phyloP scores from a whole-genome alignment of 768 basidiomycete genomes.

The Boletus sp. region DNA sequence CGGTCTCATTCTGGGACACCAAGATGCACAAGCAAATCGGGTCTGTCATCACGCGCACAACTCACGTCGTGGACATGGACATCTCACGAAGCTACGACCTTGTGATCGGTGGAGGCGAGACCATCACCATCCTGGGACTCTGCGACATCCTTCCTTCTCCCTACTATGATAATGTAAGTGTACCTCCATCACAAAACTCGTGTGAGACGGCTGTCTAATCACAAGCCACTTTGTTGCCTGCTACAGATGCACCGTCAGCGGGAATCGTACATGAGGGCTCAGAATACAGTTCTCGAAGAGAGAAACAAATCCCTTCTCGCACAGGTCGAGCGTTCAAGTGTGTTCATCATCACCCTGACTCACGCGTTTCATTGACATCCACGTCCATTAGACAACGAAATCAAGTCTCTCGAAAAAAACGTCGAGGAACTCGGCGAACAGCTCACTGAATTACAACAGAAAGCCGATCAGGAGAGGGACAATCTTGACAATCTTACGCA shows the following conservation, averaged over 20 bases:
- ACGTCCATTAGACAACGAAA: too few species aligned
- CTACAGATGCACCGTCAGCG: background rate
- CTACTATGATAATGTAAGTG: background rate
- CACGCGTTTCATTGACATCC: too few species aligned
- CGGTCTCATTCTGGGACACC: background rate
- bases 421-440: too few species aligned
- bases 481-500: too few species aligned
- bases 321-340: too few species aligned
- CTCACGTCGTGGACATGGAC: background rate
- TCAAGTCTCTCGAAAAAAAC: too few species aligned
- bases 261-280: too few species aligned
- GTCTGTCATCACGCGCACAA: background rate
- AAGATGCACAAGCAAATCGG: background rate
- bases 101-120: background rate
- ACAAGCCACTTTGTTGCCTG: background rate
- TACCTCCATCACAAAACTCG: background rate
- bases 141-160: background rate
- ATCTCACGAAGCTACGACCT: background rate
- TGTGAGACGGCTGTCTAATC: background rate
- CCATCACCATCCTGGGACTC: background rate
- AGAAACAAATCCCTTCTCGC: too few species aligned
- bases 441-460: too few species aligned
- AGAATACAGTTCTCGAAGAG: too few species aligned
- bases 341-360: too few species aligned
- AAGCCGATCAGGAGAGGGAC: too few species aligned